These are phyloP conservation scores for Whalleya microplaca DNA, from an alignment of 2,329 filamentous ascomycete species.

Conservation along the genomic window DNA sequence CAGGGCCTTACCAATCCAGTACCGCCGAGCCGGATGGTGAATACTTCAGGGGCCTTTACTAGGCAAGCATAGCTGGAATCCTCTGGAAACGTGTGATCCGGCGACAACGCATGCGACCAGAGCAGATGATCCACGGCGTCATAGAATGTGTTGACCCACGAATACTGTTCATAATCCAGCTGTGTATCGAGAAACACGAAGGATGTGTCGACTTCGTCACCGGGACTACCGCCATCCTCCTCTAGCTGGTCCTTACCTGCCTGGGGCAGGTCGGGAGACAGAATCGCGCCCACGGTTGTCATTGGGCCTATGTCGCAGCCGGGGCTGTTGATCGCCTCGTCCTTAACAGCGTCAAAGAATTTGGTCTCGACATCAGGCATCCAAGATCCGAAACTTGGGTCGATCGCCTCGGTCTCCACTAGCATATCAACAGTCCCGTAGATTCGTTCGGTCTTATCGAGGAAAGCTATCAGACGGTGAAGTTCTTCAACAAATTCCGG, in stretches of 20 bases:
- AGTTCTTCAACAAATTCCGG: constrained; percentile 56
- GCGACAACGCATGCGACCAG: constrained; percentile 49
- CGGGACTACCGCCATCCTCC: constrained; percentile 31
- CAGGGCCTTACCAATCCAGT: constrained; percentile 48
- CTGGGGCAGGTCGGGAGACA: constrained; percentile 15
- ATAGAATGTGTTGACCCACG: constrained; percentile 48
- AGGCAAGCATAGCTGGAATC: constrained; percentile 48
- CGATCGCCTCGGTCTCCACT: constrained; percentile 41
- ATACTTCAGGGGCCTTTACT: constrained; percentile 52
- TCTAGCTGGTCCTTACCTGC: constrained; percentile 1
- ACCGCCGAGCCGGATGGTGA: constrained; percentile 51
- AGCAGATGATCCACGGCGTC: constrained; percentile 53
- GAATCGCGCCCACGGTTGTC: constrained; percentile 29
- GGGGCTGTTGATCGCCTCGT: constrained; percentile 18
- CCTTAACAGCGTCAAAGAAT: constrained; percentile 38
- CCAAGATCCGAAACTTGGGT: constrained; percentile 36
- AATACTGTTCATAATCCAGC: constrained; percentile 42
- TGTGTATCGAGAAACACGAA: constrained; percentile 50
- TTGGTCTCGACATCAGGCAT: constrained; percentile 51
- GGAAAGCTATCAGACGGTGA: constrained; percentile 65
- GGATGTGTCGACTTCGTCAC: constrained; percentile 37
- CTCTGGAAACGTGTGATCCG: constrained; percentile 38
- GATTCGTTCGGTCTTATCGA: constrained; percentile 62
- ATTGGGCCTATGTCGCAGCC: constrained; percentile 28
- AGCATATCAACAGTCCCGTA: constrained; percentile 60